These are phyloP conservation scores for Colletotrichum sidae DNA, from an alignment of 2,329 filamentous ascomycete genomes.

Conservation along the genomic window DNA sequence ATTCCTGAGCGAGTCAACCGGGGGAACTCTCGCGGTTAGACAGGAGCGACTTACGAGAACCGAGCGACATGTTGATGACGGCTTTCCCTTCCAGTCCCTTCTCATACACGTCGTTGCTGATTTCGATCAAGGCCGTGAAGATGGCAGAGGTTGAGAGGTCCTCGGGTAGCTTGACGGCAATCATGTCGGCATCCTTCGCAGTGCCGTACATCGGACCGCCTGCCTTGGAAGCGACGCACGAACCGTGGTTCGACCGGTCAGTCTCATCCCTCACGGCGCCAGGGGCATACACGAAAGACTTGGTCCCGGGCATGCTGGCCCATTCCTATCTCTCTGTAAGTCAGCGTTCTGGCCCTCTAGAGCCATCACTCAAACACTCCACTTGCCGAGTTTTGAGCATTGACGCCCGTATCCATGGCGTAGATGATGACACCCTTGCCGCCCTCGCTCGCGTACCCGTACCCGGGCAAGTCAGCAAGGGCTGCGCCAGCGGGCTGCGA, in stretches of 20 bases:
- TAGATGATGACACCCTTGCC: slow-evolving; percentile 25
- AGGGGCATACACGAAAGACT: slow-evolving; percentile 2
- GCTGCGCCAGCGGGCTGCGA: slow-evolving; percentile 18
- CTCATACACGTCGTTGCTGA: slow-evolving; percentile 10
- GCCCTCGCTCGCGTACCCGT: slow-evolving; percentile 14
- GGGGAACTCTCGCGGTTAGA: not conserved
- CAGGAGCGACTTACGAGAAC: slow-evolving; percentile 1
- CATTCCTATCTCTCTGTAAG: slow-evolving; percentile 14
- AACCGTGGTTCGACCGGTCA: slow-evolving; percentile 4
- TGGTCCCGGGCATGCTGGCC: not conserved
- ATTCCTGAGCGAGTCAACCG: not conserved
- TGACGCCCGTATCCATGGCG: slow-evolving; percentile 12
- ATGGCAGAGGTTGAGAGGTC: not conserved
- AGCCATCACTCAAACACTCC: not conserved
- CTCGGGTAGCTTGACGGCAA: slow-evolving; percentile 3
- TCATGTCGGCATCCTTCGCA: slow-evolving; percentile 20
- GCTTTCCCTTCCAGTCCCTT: slow-evolving; percentile 17
- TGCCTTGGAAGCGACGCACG: slow-evolving; percentile 27
- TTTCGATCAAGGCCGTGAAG: not conserved
- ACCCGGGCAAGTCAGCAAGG: slow-evolving; percentile 9
- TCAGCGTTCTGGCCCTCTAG: not conserved
- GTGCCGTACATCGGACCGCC: slow-evolving; percentile 16
- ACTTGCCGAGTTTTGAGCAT: not conserved
- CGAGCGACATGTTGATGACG: not conserved
- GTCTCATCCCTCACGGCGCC: not conserved